These are phyloP conservation scores for Euphorbia corollata DNA, from an alignment of 441 rosid genomes.

Conservation along the genomic window DNA sequence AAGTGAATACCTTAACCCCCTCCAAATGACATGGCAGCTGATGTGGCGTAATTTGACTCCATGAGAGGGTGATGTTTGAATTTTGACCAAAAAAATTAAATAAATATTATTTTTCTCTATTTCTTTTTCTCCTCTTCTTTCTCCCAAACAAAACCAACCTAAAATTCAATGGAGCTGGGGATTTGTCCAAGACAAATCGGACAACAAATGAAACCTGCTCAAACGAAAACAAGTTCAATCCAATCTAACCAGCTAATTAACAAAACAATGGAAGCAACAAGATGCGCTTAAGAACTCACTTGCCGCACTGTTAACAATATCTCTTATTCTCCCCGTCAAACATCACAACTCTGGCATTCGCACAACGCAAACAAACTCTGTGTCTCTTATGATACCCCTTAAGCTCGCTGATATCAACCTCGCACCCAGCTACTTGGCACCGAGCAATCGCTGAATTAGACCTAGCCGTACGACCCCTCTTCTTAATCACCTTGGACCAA, in stretches of 20 bases:
- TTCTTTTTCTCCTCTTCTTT: too few relatives aligned
- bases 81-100: too few relatives aligned
- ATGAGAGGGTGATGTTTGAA: too few relatives aligned
- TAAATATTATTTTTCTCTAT: too few relatives aligned
- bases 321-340: constrained; percentile 66
- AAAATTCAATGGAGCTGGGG: too few relatives aligned
- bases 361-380: constrained; percentile 79
- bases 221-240: not conserved
- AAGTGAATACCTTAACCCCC: too few relatives aligned
- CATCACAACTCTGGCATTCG: constrained; percentile 51
- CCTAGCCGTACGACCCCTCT: constrained; percentile 44
- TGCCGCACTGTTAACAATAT: constrained; percentile 99
- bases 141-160: too few relatives aligned
- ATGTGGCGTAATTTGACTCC: too few relatives aligned
- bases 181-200: too few relatives aligned
- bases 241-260: not conserved
- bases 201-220: constrained; percentile 71
- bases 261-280: not conserved
- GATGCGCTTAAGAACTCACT: constrained; percentile 35
- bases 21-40: too few relatives aligned
- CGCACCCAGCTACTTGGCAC: constrained; percentile 79
- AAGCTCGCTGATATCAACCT: constrained; percentile 72
- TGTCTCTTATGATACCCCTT: constrained; percentile 92
- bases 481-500: constrained; percentile 76
- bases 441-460: constrained; percentile 29